Evolutionary conservation across 768 basidiomycete genomes (phyloP).

Genomic region (Hypholoma fasciculare): DNA sequence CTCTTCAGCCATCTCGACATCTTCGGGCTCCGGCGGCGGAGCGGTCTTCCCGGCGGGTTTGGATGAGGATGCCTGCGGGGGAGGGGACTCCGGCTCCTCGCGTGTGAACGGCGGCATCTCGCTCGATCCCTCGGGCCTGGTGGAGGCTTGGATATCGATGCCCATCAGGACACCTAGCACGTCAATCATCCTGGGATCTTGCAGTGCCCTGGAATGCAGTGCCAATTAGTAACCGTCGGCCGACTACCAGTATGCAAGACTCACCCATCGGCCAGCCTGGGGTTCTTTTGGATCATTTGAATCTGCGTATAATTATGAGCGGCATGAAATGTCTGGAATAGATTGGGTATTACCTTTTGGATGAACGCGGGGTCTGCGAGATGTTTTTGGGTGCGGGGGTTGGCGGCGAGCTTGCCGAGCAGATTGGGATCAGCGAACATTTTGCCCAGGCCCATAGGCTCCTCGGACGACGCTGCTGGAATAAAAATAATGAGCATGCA

Average conservation of each 20-base stretch:
- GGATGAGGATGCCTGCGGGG: conserved; percentile 47
- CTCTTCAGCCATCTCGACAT: conserved; percentile 61
- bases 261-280: conserved; percentile 59
- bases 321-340: conserved; percentile 1
- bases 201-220: conserved; percentile 44
- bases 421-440: conserved; percentile 86
- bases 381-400: conserved; percentile 84
- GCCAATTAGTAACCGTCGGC: neutral
- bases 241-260: conserved; percentile 16
- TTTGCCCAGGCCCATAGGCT: conserved; percentile 58
- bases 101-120: conserved; percentile 64
- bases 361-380: conserved; percentile 84
- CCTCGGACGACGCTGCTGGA: conserved; percentile 46
- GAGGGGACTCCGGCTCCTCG: conserved; percentile 37
- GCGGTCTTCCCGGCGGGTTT: conserved; percentile 33
- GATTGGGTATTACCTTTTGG: conserved; percentile 48
- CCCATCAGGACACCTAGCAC: conserved; percentile 93
- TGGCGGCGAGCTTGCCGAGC: conserved; percentile 78
- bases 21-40: conserved; percentile 41
- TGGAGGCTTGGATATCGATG: conserved; percentile 86
- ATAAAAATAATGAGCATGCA: conserved; percentile 3
- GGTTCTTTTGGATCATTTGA: conserved; percentile 67
- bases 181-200: conserved; percentile 92
- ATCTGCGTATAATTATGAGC: conserved; percentile 39
- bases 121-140: conserved; percentile 81